These are phyloP conservation scores for Seminavis robusta DNA, from an alignment of 108 stramenopile genomes.

Conservation along the genomic window DNA sequence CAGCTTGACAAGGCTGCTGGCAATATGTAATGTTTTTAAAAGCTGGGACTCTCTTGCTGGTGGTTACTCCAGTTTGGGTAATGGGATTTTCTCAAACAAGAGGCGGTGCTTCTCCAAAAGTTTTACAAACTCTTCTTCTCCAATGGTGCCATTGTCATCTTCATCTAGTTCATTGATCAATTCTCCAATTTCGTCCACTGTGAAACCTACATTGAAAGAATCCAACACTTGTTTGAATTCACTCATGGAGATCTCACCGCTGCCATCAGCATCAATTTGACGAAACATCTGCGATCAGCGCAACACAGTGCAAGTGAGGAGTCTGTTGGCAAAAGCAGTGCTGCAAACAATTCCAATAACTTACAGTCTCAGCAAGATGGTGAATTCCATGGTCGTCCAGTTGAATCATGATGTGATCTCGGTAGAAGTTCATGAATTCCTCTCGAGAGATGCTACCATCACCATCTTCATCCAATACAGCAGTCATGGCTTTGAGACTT, in stretches of 20 bases:
- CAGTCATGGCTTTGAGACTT: slow-evolving; percentile 16
- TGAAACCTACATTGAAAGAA: slow-evolving; percentile 32
- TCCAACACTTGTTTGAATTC: slow-evolving; percentile 47
- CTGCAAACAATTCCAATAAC: too few species aligned
- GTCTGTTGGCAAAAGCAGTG: too few species aligned
- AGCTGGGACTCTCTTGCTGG: too few species aligned
- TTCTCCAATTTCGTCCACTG: slow-evolving; percentile 39
- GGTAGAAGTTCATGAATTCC: slow-evolving; percentile 34
- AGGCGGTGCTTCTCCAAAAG: slow-evolving; percentile 15
- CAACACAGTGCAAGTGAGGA: too few species aligned
- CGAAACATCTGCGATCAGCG: slow-evolving; percentile 29
- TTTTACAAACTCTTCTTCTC: slow-evolving; percentile 39
- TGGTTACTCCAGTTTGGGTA: too few species aligned
- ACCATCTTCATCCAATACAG: slow-evolving; percentile 31
- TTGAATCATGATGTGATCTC: slow-evolving; percentile 1
- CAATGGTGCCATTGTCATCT: slow-evolving; percentile 31
- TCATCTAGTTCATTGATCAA: slow-evolving; percentile 51
- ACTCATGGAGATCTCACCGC: slow-evolving; percentile 30
- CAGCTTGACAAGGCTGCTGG: too few species aligned
- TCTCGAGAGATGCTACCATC: slow-evolving; percentile 28
- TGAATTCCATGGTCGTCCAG: slow-evolving; percentile 4
- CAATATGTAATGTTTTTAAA: too few species aligned
- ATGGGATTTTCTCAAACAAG: neutral
- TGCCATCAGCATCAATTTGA: slow-evolving; percentile 39
- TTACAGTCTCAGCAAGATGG: slow-evolving; percentile 39